Conservation (phyloP, 2,329 filamentous ascomycete genomes). For the Scedosporium minutisporum region DNA sequence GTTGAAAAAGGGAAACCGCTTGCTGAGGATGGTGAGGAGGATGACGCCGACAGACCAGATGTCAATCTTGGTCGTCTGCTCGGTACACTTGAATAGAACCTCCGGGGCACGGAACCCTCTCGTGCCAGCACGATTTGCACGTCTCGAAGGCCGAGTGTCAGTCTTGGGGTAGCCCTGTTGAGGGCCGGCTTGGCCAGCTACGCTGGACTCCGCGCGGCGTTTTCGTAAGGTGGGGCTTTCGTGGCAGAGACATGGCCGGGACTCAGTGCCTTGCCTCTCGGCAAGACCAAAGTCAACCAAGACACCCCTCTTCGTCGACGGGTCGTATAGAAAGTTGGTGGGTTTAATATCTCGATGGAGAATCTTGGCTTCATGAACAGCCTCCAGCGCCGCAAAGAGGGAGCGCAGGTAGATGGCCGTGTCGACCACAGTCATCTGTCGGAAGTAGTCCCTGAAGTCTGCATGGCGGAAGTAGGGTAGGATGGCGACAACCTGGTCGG, state of each 20-base stretch:
- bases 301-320: slow-evolving; percentile 68
- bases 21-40: slow-evolving; percentile 83
- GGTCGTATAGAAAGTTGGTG: slow-evolving; percentile 94
- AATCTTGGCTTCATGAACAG: slow-evolving; percentile 76
- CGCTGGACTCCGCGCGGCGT: slow-evolving; percentile 46
- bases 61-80: slow-evolving; percentile 88
- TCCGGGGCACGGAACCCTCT: slow-evolving; percentile 93
- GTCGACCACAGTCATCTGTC: slow-evolving; percentile 75
- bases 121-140: slow-evolving; percentile 90
- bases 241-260: slow-evolving; percentile 73
- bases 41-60: slow-evolving; percentile 98
- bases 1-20: slow-evolving; percentile 96
- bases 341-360: slow-evolving; percentile 95
- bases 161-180: slow-evolving; percentile 74
- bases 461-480: slow-evolving; percentile 92
- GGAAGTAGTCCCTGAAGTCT: slow-evolving; percentile 92
- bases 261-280: slow-evolving; percentile 69
- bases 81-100: slow-evolving; percentile 92
- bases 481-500: slow-evolving; percentile 90
- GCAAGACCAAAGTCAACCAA: slow-evolving; percentile 98
- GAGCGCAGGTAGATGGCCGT: slow-evolving; percentile 85
- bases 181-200: slow-evolving; percentile 41
- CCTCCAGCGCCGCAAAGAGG: slow-evolving; percentile 73
- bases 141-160: slow-evolving; percentile 75
- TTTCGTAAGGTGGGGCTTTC: slow-evolving; percentile 54